Evolutionary conservation across 2,329 filamentous ascomycete species (phyloP), one percentile per base, ranked within the genome.

Genomic region (Colletotrichum lentis): DNA sequence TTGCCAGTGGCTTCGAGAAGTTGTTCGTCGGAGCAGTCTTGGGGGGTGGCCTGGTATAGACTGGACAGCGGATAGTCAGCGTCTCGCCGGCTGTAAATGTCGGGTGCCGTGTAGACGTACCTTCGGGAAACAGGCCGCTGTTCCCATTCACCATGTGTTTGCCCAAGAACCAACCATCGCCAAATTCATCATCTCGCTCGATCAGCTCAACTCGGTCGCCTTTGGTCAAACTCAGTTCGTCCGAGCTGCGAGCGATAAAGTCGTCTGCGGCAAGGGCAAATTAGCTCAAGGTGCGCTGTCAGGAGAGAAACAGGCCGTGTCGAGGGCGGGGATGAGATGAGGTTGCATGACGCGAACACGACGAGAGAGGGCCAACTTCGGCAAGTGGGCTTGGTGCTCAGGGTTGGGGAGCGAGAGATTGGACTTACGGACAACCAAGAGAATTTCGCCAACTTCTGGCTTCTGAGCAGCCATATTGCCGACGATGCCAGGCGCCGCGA

Each of bases 151-250:
- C 83, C 72, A 93, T 80, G 79, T 95, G 92, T 74, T 88, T 88
- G 69, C 89, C 92, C 74, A 95, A 78, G 76, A 92, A 96, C 92
- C 91, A 94, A 62, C 93, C 92, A 78, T 96, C 92, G 69, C 91
- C 91, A 77, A 96, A 96, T 77, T 96, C 92, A 77, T 96, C 92
- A 77, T 96, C 92, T 74, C 92, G 87, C 80, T 96, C 92, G 71
- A 95, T 88, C 70, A 96, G 82, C 81, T 95, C 91, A 70, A 96
- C 90, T 71, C 91, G 88, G 75, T 96, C 92, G 73, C 92, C 94
- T 76, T 96, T 96, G 63, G 88, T 84, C 72, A 99, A 85, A 73
- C 89, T 96, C 76, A 99, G 85, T 84, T 99, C 96, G 80, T 99
- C 96, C 66, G 92, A 91, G 79, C 94, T 96, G 73, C 96, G 90